These are phyloP conservation scores for Dissophora globulifera DNA, from an alignment of 192 early-diverging fungal genomes.

Conservation along the genomic window DNA sequence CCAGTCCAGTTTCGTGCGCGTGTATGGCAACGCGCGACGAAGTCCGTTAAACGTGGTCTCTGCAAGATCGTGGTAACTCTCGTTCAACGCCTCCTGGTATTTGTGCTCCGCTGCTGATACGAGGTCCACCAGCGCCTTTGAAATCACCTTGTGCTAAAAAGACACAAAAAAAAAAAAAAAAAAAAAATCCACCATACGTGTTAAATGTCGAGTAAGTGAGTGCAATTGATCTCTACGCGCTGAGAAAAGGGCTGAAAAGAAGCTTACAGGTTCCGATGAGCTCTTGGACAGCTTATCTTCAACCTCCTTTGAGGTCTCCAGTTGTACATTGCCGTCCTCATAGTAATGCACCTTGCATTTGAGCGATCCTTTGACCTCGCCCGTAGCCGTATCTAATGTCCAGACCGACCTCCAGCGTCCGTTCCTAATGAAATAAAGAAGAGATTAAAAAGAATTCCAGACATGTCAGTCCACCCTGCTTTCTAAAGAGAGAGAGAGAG, in stretches of 20 bases:
- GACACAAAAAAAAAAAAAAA: neutral
- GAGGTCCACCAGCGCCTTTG: constrained; percentile 65
- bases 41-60: constrained; percentile 93
- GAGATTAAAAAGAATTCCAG: neutral
- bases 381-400: constrained; percentile 68
- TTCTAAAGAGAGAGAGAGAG: neutral
- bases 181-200: no score
- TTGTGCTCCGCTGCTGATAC: constrained; percentile 81
- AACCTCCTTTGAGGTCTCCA: constrained; percentile 82
- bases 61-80: constrained; percentile 80
- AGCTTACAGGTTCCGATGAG: constrained; percentile 43
- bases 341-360: constrained; percentile 96
- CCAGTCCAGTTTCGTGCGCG: constrained; percentile 94
- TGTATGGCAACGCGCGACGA: constrained; percentile 90
- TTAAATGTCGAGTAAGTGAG: neutral
- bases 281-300: constrained; percentile 49
- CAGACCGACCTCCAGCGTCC: constrained; percentile 93
- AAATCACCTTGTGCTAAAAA: constrained; percentile 20
- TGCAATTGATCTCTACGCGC: neutral
- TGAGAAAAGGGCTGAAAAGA: no score
- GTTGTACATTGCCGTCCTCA: constrained; percentile 99
- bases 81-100: constrained; percentile 88
- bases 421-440: no score
- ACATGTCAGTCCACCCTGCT: neutral
- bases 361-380: constrained; percentile 74